Conservation (phyloP, 768 basidiomycete genomes). For the Podaxis rugospora region DNA sequence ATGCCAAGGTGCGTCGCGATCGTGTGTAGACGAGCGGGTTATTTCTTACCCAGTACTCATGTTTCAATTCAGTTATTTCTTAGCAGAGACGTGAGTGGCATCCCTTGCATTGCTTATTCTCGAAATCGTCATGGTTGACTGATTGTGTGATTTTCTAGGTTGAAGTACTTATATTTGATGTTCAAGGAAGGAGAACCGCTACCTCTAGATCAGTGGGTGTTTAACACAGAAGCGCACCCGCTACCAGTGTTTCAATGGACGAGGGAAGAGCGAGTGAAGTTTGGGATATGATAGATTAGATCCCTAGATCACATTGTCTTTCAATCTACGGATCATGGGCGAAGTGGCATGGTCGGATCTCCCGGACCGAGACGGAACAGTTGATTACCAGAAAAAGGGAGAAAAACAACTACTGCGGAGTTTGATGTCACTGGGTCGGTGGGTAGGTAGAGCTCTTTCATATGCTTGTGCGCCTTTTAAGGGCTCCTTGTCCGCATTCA, state of each 20-base stretch:
- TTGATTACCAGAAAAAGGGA: background rate
- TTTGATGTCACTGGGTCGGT: slow-evolving; percentile 10
- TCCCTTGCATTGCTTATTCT: background rate
- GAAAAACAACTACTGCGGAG: background rate
- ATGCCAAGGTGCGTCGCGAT: slow-evolving; percentile 66
- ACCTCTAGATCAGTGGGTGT: slow-evolving; percentile 53
- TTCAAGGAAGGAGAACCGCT: slow-evolving; percentile 62
- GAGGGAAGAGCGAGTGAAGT: slow-evolving; percentile 39
- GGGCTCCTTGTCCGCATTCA: slow-evolving; percentile 3
- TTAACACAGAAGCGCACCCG: slow-evolving; percentile 75
- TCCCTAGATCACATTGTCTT: slow-evolving; percentile 7
- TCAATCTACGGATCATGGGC: background rate
- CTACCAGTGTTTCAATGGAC: slow-evolving; percentile 69
- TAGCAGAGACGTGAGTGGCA: slow-evolving; percentile 41
- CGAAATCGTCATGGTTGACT: background rate
- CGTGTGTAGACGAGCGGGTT: background rate
- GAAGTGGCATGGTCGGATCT: background rate
- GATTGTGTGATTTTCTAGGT: slow-evolving; percentile 25
- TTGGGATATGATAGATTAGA: slow-evolving; percentile 28
- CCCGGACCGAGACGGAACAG: slow-evolving; percentile 1
- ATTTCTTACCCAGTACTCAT: background rate
- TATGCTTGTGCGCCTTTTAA: slow-evolving; percentile 12
- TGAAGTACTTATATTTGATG: slow-evolving; percentile 72
- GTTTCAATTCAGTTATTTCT: slow-evolving; percentile 35
- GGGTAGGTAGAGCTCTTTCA: slow-evolving; percentile 1